These are phyloP conservation scores for Tetrapyrgos nigripes DNA, from an alignment of 1,284 basidiomycete genomes.

Conservation along the genomic window DNA sequence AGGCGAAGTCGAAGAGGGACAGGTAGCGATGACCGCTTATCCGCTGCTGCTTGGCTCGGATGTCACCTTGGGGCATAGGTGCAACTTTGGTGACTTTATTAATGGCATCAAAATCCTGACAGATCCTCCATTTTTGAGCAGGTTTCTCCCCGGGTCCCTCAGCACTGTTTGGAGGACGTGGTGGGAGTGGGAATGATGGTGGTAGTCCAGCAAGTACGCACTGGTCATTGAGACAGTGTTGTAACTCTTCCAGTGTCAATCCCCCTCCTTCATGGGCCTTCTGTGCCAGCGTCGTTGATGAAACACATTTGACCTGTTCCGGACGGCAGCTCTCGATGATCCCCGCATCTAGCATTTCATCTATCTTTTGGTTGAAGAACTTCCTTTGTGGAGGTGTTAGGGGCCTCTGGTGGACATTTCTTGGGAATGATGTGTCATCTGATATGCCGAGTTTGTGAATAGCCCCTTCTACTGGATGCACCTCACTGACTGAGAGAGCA, in stretches of 20 bases:
- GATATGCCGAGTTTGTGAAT: constrained; percentile 34
- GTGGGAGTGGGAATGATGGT: constrained; percentile 20
- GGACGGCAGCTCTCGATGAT: constrained; percentile 33
- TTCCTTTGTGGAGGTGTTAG: constrained; percentile 33
- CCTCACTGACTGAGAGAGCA: constrained; percentile 35
- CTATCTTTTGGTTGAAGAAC: constrained; percentile 26
- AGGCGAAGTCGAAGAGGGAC: constrained; percentile 38
- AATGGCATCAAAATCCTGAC: constrained; percentile 40
- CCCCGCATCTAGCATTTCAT: constrained; percentile 35
- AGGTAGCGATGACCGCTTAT: constrained; percentile 39
- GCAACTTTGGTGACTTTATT: constrained; percentile 41
- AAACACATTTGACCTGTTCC: constrained; percentile 33
- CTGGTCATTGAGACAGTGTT: constrained; percentile 33
- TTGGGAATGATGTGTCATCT: constrained; percentile 21
- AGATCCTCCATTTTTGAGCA: constrained; percentile 34
- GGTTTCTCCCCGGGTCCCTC: neutral
- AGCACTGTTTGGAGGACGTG: neutral
- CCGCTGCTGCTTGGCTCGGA: constrained; percentile 37
- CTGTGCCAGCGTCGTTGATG: constrained; percentile 34
- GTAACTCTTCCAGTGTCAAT: constrained; percentile 32
- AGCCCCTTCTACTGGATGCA: constrained; percentile 25
- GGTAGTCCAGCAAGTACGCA: constrained; percentile 29
- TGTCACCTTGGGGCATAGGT: constrained; percentile 44
- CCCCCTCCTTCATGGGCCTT: constrained; percentile 36
- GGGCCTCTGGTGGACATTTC: constrained; percentile 25